Conservation (phyloP, 805 yeast species). For the Wickerhamomyces rabaulensis region DNA sequence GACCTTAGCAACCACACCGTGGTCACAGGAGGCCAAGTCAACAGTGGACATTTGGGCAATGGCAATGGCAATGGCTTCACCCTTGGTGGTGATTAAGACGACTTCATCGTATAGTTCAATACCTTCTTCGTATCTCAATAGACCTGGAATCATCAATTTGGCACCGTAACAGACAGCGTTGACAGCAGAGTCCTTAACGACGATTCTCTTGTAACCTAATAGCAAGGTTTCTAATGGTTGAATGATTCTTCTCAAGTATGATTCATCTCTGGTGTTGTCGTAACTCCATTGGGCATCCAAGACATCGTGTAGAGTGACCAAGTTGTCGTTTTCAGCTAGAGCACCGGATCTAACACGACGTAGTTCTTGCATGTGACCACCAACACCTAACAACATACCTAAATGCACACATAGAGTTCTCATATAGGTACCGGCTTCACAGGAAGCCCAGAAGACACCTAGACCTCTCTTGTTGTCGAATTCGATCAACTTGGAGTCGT, state of each 20-base stretch:
- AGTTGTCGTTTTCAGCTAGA: slow-evolving; percentile 77
- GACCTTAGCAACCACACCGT: slow-evolving; percentile 97
- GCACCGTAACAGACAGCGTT: slow-evolving; percentile 99
- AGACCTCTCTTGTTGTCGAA: slow-evolving; percentile 95
- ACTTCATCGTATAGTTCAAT: slow-evolving; percentile 97
- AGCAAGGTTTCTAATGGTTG: slow-evolving; percentile 92
- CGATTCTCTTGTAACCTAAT: slow-evolving; percentile 94
- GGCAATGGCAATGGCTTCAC: slow-evolving; percentile 98
- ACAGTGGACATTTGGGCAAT: slow-evolving; percentile 99
- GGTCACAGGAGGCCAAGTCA: slow-evolving; percentile 94
- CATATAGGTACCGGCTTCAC: slow-evolving; percentile 99
- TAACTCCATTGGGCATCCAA: slow-evolving; percentile 97
- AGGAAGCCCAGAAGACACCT: slow-evolving; percentile 98
- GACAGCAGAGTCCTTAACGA: slow-evolving; percentile 91
- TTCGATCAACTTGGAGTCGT: slow-evolving; percentile 92
- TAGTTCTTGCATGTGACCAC: slow-evolving; percentile 99
- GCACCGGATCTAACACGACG: slow-evolving; percentile 99
- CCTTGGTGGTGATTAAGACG: slow-evolving; percentile 96
- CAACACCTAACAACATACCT: slow-evolving; percentile 97
- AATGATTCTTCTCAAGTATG: slow-evolving; percentile 87
- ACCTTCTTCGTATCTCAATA: slow-evolving; percentile 95
- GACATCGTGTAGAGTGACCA: slow-evolving; percentile 95
- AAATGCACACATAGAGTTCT: slow-evolving; percentile 98
- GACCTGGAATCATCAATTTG: slow-evolving; percentile 97
- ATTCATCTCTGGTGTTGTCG: slow-evolving; percentile 95